A percentile compares a stretch with the other conserved stretches of the same genome.
Conservation (phyloP, 2,329 filamentous ascomycete species). For the Seiridium cupressi region DNA sequence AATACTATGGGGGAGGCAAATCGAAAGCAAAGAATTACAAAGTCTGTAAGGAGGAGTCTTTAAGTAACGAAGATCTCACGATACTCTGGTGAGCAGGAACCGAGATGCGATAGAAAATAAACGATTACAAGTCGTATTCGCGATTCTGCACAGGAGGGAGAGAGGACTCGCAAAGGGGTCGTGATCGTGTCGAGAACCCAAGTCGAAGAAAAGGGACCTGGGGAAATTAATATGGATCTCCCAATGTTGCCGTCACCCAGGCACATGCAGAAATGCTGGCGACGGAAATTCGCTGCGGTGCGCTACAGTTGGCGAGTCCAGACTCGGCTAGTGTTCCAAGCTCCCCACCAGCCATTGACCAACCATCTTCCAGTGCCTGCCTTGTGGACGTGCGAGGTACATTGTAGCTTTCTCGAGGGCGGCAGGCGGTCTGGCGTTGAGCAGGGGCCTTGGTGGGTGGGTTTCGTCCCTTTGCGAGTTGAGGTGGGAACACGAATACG, state of each 20-base stretch:
- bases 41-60: background rate
- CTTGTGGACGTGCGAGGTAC: background rate
- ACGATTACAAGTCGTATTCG: constrained; percentile 3
- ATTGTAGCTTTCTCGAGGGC: too few species aligned
- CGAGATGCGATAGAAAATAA: background rate
- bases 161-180: constrained; percentile 1
- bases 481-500: background rate
- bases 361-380: background rate
- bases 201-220: background rate
- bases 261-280: background rate
- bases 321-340: background rate
- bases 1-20: background rate
- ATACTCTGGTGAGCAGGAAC: background rate
- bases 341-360: constrained; percentile 1
- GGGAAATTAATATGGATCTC: constrained; percentile 7
- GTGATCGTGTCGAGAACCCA: background rate
- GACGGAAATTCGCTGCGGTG: background rate
- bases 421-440: too few species aligned
- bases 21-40: background rate
- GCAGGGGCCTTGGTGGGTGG: too few species aligned
- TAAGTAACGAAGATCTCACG: background rate
- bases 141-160: background rate
- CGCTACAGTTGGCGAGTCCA: background rate
- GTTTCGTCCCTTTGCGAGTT: too few species aligned
- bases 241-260: background rate